A percentile compares a stretch with the other conserved stretches of the same genome.
Evolutionary conservation across 2,329 filamentous ascomycete species (phyloP).

Genomic region (Aspergillus sp.): DNA sequence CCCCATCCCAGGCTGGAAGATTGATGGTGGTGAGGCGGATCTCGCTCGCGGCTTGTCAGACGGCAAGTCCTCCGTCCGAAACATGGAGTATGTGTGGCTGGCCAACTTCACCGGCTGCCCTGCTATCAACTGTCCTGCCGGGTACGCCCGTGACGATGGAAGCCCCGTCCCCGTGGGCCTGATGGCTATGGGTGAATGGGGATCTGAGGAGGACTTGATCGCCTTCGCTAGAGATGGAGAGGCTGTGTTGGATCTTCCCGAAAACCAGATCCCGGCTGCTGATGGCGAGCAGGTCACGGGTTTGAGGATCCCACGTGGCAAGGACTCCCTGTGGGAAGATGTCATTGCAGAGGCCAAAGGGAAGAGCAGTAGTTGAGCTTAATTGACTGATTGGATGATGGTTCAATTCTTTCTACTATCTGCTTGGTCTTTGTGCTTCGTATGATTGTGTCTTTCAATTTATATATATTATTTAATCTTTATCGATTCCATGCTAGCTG

Average conservation of each 20-base stretch:
- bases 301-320: slow-evolving; percentile 22
- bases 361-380: no score
- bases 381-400: no score
- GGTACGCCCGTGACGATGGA: slow-evolving; percentile 52
- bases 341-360: slow-evolving; percentile 23
- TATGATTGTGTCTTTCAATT: no score
- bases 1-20: slow-evolving; percentile 70
- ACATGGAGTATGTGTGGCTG: slow-evolving; percentile 82
- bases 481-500: no score
- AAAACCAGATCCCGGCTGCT: slow-evolving; percentile 3
- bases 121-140: slow-evolving; percentile 68
- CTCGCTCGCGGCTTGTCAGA: slow-evolving; percentile 63
- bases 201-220: slow-evolving; percentile 48
- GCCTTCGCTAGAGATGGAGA: slow-evolving; percentile 51
- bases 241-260: slow-evolving; percentile 35
- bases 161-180: slow-evolving; percentile 45
- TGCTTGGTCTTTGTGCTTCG: no score
- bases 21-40: slow-evolving; percentile 55
- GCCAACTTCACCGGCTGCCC: slow-evolving; percentile 80
- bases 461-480: no score
- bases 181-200: slow-evolving; percentile 54
- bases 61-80: slow-evolving; percentile 65
- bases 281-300: slow-evolving; percentile 9
- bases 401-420: no score
- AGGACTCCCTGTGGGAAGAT: slow-evolving; percentile 33